Evolutionary conservation across 106 monocot genomes (phyloP).

Genomic region (Phalaenopsis equestris): DNA sequence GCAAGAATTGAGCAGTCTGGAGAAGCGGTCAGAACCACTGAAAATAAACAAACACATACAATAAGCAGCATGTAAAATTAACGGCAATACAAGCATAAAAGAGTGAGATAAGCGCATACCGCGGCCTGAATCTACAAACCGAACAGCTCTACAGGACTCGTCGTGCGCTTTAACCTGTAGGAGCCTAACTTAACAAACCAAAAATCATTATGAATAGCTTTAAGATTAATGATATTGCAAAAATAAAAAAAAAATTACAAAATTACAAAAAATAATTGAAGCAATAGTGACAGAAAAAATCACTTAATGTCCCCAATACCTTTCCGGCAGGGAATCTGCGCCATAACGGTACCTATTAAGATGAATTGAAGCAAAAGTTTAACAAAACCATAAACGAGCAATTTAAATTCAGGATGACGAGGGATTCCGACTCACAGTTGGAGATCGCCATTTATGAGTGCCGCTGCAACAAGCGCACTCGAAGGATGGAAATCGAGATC

Average conservation of each 20-base stretch:
- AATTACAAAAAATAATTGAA: too few species aligned
- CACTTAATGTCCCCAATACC: constrained; percentile 20
- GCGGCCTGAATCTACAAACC: constrained; percentile 66
- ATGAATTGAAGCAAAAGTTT: background rate
- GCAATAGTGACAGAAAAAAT: background rate
- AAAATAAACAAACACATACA: background rate
- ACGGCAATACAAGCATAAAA: background rate
- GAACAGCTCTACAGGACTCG: constrained; percentile 80
- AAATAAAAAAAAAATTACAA: background rate
- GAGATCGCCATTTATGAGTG: constrained; percentile 76
- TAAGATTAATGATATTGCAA: background rate
- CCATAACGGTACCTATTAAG: constrained; percentile 55
- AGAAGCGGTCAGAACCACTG: constrained; percentile 76
- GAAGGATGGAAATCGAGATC: constrained; percentile 91
- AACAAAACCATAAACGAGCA: background rate
- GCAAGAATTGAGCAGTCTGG: constrained; percentile 84
- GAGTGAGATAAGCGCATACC: constrained; percentile 20
- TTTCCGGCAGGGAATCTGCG: constrained; percentile 50
- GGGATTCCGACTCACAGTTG: constrained; percentile 42
- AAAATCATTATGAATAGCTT: background rate
- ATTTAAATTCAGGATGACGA: background rate
- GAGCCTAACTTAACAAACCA: constrained; percentile 20
- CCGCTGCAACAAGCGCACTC: constrained; percentile 44
- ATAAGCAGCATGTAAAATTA: constrained; percentile 3
- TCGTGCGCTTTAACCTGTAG: constrained; percentile 38